These are phyloP conservation scores for Stephanodiscus minutulus DNA, from an alignment of 108 stramenopile genomes.

Conservation along the genomic window DNA sequence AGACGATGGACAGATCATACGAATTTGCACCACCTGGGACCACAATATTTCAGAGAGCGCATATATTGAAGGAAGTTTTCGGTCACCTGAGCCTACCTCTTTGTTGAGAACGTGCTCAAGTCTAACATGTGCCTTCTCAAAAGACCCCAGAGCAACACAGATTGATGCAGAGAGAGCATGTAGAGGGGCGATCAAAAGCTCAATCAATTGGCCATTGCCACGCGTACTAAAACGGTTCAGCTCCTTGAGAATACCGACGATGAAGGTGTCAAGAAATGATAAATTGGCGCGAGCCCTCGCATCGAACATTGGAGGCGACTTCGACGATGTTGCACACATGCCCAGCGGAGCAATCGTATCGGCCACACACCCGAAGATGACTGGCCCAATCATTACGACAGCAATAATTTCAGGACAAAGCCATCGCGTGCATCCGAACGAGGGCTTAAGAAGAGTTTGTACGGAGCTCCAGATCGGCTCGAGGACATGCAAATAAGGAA, in stretches of 20 bases:
- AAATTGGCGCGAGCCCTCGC: slow-evolving; percentile 23
- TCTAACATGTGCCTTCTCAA: slow-evolving; percentile 44
- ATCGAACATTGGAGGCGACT: slow-evolving; percentile 14
- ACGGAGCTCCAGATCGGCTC: slow-evolving; percentile 42
- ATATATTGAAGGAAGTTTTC: neutral
- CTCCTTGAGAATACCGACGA: slow-evolving; percentile 41
- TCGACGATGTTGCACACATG: neutral
- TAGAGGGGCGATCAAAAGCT: slow-evolving; percentile 30
- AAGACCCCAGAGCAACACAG: slow-evolving; percentile 25
- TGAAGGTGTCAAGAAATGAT: slow-evolving; percentile 30
- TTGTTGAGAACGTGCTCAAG: slow-evolving; percentile 35
- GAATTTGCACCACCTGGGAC: no score
- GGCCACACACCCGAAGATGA: slow-evolving; percentile 32
- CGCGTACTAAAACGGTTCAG: slow-evolving; percentile 9
- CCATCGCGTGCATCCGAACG: slow-evolving; percentile 6
- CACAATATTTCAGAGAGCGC: no score
- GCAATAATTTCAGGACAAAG: slow-evolving; percentile 24
- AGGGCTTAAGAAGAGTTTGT: slow-evolving; percentile 23
- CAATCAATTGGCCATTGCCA: slow-evolving; percentile 8
- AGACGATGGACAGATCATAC: neutral
- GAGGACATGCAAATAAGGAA: slow-evolving; percentile 32
- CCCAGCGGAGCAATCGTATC: slow-evolving; percentile 17
- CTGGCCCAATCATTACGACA: slow-evolving; percentile 34
- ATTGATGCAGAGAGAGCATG: slow-evolving; percentile 27
- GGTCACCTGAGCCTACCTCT: slow-evolving; percentile 1